A percentile compares a stretch with the other conserved stretches of the same genome.
Conservation (phyloP, 768 basidiomycete species). For the Leucocoprinus leucothites region DNA sequence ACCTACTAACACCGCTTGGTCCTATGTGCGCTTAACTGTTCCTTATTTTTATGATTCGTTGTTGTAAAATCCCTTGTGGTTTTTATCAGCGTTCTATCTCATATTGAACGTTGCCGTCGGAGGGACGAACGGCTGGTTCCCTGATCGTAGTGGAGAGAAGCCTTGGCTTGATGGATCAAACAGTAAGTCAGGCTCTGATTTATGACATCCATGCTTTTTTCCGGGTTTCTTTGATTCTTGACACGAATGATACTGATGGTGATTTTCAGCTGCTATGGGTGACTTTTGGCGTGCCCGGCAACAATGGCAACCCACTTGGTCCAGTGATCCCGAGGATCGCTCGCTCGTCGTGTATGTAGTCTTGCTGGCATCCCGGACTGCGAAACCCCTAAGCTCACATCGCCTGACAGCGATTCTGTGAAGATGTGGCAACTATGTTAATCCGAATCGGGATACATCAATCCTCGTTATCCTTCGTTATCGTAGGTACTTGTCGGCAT, state of each 20-base stretch:
- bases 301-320: slow-evolving; percentile 78
- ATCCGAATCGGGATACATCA: slow-evolving; percentile 12
- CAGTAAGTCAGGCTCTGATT: slow-evolving; percentile 38
- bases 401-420: slow-evolving; percentile 52
- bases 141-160: slow-evolving; percentile 70
- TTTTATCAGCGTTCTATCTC: slow-evolving; percentile 70
- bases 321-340: slow-evolving; percentile 51
- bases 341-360: slow-evolving; percentile 72
- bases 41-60: neutral
- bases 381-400: neutral
- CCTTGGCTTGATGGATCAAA: slow-evolving; percentile 76
- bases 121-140: slow-evolving; percentile 92
- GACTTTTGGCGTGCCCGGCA: slow-evolving; percentile 57
- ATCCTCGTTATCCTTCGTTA: no score
- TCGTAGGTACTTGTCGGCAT: no score
- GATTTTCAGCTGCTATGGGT: slow-evolving; percentile 58
- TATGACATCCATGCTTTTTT: neutral
- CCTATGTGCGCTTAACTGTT: neutral
- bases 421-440: slow-evolving; percentile 78
- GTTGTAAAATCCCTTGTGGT: slow-evolving; percentile 4
- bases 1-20: neutral
- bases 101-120: slow-evolving; percentile 83
- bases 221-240: neutral
- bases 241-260: neutral
- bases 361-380: no score